Percentiles rank a stretch among this genome's conserved stretches.
phyloP scores from a whole-genome alignment of 768 basidiomycete genomes.

The Scleroderma bovista region DNA sequence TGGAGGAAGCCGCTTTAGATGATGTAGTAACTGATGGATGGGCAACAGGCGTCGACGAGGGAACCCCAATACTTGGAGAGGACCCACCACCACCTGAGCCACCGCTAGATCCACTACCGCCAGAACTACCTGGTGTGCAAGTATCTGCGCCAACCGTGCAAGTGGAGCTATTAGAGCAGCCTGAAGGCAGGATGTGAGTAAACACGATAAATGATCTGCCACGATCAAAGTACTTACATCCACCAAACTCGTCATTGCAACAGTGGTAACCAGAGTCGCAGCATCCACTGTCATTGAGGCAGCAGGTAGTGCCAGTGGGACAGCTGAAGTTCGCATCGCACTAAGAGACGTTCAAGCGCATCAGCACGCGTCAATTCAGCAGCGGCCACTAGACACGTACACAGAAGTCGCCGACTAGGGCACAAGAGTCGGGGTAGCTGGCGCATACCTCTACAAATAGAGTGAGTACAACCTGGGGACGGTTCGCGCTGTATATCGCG shows the following conservation, averaged over 20 bases:
- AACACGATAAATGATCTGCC: no score
- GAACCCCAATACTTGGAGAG: neutral
- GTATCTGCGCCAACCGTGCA: conserved; percentile 6
- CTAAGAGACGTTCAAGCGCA: conserved; percentile 1
- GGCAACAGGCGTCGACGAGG: neutral
- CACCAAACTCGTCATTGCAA: conserved; percentile 17
- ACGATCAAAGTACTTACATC: conserved; percentile 12
- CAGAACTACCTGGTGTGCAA: conserved; percentile 1
- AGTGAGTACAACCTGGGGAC: neutral
- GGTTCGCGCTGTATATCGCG: neutral
- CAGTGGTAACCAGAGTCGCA: conserved; percentile 7
- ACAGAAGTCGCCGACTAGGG: conserved; percentile 13
- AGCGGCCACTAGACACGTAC: conserved; percentile 6
- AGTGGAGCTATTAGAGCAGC: conserved; percentile 11
- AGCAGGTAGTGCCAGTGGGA: conserved; percentile 11
- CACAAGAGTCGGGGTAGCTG: conserved; percentile 15
- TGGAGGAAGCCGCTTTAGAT: neutral
- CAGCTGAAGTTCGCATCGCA: conserved; percentile 7
- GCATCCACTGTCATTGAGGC: neutral
- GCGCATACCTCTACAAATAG: conserved; percentile 12
- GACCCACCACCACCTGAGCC: conserved; percentile 2
- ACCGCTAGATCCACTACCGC: conserved; percentile 4
- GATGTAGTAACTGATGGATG: neutral
- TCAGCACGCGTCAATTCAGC: neutral
- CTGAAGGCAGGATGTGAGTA: conserved; percentile 8